Conservation (phyloP, 805 yeast species). For the Yamadazyma tumulicola region DNA sequence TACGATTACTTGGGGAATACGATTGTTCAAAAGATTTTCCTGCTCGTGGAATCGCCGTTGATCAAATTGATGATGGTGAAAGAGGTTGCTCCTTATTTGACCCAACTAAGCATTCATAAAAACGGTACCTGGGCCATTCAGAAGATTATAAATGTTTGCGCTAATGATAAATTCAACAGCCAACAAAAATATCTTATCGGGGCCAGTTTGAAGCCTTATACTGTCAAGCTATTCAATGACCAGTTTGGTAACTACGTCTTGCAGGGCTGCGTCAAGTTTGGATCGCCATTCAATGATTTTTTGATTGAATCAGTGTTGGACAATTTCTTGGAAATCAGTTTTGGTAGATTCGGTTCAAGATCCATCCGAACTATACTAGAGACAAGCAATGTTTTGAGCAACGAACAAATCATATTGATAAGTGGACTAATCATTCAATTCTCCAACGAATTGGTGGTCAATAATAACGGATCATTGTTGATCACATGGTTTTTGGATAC, state of each 20-base stretch:
- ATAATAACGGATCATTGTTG: conserved; percentile 83
- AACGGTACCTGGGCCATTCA: conserved; percentile 99
- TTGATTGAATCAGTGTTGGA: conserved; percentile 79
- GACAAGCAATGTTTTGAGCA: conserved; percentile 47
- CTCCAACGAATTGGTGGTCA: conserved; percentile 74
- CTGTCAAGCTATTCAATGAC: conserved; percentile 84
- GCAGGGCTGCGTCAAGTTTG: conserved; percentile 90
- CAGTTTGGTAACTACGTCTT: conserved; percentile 96
- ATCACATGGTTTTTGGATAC: conserved; percentile 95
- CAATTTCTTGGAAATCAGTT: conserved; percentile 75
- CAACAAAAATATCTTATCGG: conserved; percentile 59
- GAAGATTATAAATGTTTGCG: conserved; percentile 73
- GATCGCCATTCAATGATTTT: conserved; percentile 83
- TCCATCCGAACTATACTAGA: conserved; percentile 93
- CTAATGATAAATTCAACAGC: conserved; percentile 6
- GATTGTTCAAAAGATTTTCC: conserved; percentile 86
- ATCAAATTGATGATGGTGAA: conserved; percentile 79
- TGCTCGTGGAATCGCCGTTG: conserved; percentile 57
- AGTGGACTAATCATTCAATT: conserved; percentile 75
- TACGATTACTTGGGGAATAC: conserved; percentile 95
- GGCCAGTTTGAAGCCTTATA: conserved; percentile 69
- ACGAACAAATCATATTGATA: conserved; percentile 66
- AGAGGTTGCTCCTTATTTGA: conserved; percentile 70
- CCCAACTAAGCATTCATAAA: conserved; percentile 92
- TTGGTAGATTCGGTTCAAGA: conserved; percentile 91